Base-by-base conservation (phyloP, 805 yeast genomes). In the Wickerhamiella occidentalis region DNA sequence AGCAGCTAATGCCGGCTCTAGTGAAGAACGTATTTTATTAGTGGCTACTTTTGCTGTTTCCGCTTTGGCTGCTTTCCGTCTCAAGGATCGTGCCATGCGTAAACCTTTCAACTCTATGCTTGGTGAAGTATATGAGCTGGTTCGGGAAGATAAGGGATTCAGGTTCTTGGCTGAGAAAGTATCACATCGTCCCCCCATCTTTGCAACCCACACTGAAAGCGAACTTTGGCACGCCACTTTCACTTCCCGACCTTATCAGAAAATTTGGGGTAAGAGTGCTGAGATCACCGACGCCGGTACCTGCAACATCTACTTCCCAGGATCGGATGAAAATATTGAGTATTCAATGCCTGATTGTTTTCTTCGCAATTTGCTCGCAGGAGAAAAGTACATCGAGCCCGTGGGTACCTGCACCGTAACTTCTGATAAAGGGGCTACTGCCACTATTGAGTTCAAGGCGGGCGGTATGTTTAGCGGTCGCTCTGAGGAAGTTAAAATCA, bases 81-180 rank as follows among this genome's bases (percentile, higher is more conserved):
- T 77, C 30, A 87, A 84, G 58, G 80, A 79, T 44, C 74, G 98
- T 57, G 79, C 81, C 48, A 63, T 76, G 36, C 74, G 98, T 55
- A 92, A 92, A 61, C 97, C 98, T 1, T 92, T 92, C 67, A 92
- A 87, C 61, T 97, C 98, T 8, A 70, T 92, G 47, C 68, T 92
- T 17, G 96, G 97, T 18, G 98, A 92, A 63, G 88, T 96, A 0
- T 92, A 66, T 64, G 98, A 92, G 64, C 69, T 85, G 40, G 92
- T 86, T 1, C 74, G 95, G 37, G 95, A 86, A 53, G 95, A 85
- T 58, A 65, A 75, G 46, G 88, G 88, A 0, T 73, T 80, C 55
- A 68, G 97, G 56, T 63, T 84, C 38, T 56, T 92, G 4, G 72
- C 85, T 15, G 98, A 92, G 62, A 92, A 92, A 61, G 94, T 92